Base-by-base conservation (phyloP, 1,284 basidiomycete genomes). In the Rhodotorula mucilaginosa region DNA sequence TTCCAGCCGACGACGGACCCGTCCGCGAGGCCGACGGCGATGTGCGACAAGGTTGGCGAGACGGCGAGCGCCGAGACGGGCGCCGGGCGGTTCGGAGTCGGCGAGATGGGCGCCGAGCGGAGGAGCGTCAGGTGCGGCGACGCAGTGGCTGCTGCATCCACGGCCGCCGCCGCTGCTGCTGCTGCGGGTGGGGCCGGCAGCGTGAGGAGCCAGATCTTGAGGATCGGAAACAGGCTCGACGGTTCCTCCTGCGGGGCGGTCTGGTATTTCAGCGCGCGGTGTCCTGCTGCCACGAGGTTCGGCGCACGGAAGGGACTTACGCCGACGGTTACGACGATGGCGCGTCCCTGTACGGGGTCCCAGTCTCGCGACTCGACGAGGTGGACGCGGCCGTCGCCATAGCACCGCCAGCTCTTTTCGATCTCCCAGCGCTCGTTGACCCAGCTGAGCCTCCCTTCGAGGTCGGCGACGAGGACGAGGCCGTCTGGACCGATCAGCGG, bases 1-100 rank as follows among this genome's bases (percentile, higher is more conserved):
- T 92, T 88, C 79, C 94, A 94, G 26, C 97, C 85, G 8, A 97
- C 85, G 10, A 97, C 93, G 0, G 92, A 92, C n/a, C 96, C 96
- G 79, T 98, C 95, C 2, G 89, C 93, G 16, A 98, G 86, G 13
- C 93, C 96, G 56, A 97, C 86, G 7, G 94, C 90, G 26, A 99
- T 87, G 81, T 94, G 91, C 1, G 90, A 88, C 1, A 97, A 85
- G n/a, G 86, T 86, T 10, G 87, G 83, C 0, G 94, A 91, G 39
- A 95, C 83, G 0, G 94, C 90, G 18, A 97, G 83, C 0, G 89
- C 87, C 7, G 92, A 89, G 3, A 96, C 91, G 5, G 93, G 93
- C 82, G 93, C 90, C 0, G 91, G 91, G 61, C 71, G 68, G 4
- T 66, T 49, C 2, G 73, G 58, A 46, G 64, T 67, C 2, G 71